Conservation (phyloP, 331 rosid species). For the Saraca asoca region DNA sequence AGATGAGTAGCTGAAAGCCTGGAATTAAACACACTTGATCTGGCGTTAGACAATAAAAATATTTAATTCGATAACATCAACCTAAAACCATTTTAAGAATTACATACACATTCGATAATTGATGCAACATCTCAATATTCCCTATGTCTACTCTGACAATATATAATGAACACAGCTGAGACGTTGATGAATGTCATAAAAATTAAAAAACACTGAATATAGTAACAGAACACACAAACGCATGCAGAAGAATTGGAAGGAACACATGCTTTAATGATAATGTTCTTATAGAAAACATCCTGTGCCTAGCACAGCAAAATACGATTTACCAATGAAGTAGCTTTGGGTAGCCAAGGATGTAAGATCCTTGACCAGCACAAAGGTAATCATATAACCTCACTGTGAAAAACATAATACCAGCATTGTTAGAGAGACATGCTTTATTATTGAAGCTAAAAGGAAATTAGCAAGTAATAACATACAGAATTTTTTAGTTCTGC, state of each 20-base stretch:
- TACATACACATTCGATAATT: not conserved
- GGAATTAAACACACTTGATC: no score
- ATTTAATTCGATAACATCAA: no score
- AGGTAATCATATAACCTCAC: not conserved
- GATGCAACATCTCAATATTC: not conserved
- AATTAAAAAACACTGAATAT: not conserved
- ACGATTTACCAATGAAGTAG: not conserved
- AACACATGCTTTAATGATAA: not conserved
- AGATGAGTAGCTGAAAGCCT: no score
- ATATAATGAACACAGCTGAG: not conserved
- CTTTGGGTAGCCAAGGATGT: not conserved
- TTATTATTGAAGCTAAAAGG: conserved; percentile 7
- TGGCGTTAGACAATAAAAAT: no score
- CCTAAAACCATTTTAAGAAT: not conserved
- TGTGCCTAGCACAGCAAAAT: not conserved
- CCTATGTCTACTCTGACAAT: not conserved
- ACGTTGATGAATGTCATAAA: not conserved
- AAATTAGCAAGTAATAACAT: not conserved
- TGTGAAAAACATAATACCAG: not conserved
- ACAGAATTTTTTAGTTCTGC: not conserved
- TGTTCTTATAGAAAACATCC: not conserved
- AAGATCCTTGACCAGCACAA: not conserved
- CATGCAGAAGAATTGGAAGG: not conserved
- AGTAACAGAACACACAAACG: not conserved
- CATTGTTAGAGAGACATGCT: not conserved